These are phyloP conservation scores for Pestalotiopsis sp. DNA, from an alignment of 2,329 filamentous ascomycete species.

Conservation along the genomic window DNA sequence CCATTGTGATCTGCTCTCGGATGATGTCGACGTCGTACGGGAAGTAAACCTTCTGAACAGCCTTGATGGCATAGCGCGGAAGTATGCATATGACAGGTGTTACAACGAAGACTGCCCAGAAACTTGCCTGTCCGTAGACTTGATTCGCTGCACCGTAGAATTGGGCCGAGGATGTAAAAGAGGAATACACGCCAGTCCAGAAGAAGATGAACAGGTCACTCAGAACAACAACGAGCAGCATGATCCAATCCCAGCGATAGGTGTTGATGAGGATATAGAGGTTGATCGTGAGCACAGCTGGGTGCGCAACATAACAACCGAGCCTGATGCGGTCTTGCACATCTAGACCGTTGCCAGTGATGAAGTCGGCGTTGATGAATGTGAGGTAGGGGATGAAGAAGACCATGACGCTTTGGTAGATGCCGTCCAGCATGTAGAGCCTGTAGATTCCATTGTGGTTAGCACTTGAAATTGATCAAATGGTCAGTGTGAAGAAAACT, in stretches of 20 bases:
- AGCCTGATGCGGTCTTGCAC: slow-evolving; percentile 81
- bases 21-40: slow-evolving; percentile 95
- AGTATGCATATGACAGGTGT: slow-evolving; percentile 82
- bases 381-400: slow-evolving; percentile 92
- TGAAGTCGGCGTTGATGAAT: slow-evolving; percentile 69
- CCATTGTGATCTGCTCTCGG: slow-evolving; percentile 84
- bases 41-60: slow-evolving; percentile 89
- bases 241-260: slow-evolving; percentile 98
- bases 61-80: slow-evolving; percentile 84
- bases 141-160: slow-evolving; percentile 80
- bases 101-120: slow-evolving; percentile 83
- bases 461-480: neutral
- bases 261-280: slow-evolving; percentile 94
- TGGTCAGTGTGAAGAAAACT: slow-evolving; percentile 31
- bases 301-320: slow-evolving; percentile 83
- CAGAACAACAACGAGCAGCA: slow-evolving; percentile 77
- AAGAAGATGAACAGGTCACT: slow-evolving; percentile 89
- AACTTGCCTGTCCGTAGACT: slow-evolving; percentile 78
- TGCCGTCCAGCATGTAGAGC: slow-evolving; percentile 91
- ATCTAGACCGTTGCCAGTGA: slow-evolving; percentile 71
- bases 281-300: slow-evolving; percentile 87
- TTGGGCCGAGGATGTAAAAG: slow-evolving; percentile 46
- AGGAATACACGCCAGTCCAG: slow-evolving; percentile 88
- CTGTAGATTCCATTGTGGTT: slow-evolving; percentile 45
- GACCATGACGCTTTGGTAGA: slow-evolving; percentile 91